Conservation (phyloP, 2,329 filamentous ascomycete genomes). For the Aspergillus aculeatinus region DNA sequence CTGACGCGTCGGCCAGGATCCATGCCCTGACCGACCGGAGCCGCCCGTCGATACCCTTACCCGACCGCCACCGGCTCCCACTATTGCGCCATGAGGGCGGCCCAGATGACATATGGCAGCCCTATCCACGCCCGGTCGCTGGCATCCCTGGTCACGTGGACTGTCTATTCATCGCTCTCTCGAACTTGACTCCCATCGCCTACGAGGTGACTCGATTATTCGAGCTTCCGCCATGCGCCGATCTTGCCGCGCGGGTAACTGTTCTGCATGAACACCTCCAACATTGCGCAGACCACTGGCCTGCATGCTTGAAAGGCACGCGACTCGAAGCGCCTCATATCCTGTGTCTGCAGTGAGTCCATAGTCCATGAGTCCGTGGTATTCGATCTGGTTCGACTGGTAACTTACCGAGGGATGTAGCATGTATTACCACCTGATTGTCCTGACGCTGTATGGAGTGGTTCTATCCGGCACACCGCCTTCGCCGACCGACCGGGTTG, state of each 20-base stretch:
- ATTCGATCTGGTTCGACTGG: fast-evolving
- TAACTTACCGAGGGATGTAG: constrained; percentile 20
- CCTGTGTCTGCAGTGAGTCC: constrained; percentile 25
- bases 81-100: constrained; percentile 10
- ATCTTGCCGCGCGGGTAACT: constrained; percentile 15
- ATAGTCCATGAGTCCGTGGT: constrained; percentile 7
- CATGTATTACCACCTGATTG: constrained; percentile 40
- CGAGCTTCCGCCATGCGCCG: constrained; percentile 13
- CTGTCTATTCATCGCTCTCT: constrained; percentile 23
- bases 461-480: background rate
- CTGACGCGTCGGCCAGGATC: constrained; percentile 20
- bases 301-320: constrained; percentile 12
- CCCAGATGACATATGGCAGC: constrained; percentile 21
- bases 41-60: constrained; percentile 17
- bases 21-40: constrained; percentile 23
- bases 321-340: constrained; percentile 21
- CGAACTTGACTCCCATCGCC: constrained; percentile 21
- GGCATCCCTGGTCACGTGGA: constrained; percentile 16
- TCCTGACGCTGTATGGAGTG: constrained; percentile 33
- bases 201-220: constrained; percentile 19
- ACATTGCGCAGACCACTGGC: constrained; percentile 16
- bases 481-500: constrained; percentile 9
- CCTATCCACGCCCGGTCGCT: constrained; percentile 20
- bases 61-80: constrained; percentile 11
- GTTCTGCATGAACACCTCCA: constrained; percentile 20